These are phyloP conservation scores for Fusarium cyanostomum DNA, from an alignment of 2,329 filamentous ascomycete species.

Conservation along the genomic window DNA sequence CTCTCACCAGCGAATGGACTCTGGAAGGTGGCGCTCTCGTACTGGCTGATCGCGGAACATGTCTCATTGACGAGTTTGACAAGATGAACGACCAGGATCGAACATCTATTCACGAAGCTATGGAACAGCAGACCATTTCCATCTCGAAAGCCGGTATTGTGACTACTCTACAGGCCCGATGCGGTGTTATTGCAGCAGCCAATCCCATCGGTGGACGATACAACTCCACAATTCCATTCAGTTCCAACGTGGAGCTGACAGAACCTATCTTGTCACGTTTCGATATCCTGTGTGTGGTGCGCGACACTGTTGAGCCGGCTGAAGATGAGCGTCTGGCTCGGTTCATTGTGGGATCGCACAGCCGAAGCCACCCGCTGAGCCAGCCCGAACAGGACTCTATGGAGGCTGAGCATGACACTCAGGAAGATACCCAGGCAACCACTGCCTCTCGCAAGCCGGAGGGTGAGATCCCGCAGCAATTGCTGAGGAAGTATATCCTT, in stretches of 20 bases:
- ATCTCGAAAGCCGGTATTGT: conserved; percentile 99
- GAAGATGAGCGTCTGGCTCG: conserved; percentile 94
- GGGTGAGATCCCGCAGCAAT: conserved; percentile 86
- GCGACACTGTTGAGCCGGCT: conserved; percentile 90
- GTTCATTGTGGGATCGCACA: conserved; percentile 95
- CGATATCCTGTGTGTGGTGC: conserved; percentile 94
- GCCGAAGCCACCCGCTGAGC: conserved; percentile 80
- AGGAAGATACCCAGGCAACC: conserved; percentile 49
- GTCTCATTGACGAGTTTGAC: conserved; percentile 98
- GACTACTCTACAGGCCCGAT: conserved; percentile 93
- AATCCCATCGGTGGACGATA: conserved; percentile 97
- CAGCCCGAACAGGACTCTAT: conserved; percentile 65
- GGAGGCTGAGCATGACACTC: conserved; percentile 68
- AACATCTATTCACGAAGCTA: conserved; percentile 98
- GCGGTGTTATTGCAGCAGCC: conserved; percentile 94
- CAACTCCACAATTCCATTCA: conserved; percentile 95
- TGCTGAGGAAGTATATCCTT: conserved; percentile 95
- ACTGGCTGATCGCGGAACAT: conserved; percentile 92
- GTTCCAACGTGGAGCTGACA: conserved; percentile 94
- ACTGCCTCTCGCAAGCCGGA: conserved; percentile 46
- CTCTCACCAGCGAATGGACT: conserved; percentile 96
- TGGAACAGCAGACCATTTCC: conserved; percentile 99
- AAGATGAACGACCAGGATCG: conserved; percentile 99
- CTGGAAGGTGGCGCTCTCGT: conserved; percentile 95
- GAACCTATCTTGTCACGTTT: conserved; percentile 98